Base-by-base conservation (phyloP, 2,329 filamentous ascomycete genomes). In the Exophiala oligosperma region DNA sequence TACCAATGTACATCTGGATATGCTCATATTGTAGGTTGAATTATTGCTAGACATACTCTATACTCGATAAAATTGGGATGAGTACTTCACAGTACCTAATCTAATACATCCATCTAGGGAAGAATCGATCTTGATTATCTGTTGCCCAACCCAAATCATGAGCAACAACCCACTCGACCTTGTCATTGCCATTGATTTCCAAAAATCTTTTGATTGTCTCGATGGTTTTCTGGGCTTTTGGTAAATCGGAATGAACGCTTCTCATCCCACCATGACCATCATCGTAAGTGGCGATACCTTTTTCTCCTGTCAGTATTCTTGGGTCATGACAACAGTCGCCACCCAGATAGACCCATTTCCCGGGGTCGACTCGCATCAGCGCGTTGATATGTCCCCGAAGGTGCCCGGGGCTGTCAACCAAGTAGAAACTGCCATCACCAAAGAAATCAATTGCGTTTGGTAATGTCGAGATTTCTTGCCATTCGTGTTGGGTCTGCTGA, bases 301-400 rank as follows among this genome's bases (percentile, higher is more conserved):
- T 61, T 58, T 70, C 67, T 1, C 65, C 61, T 2, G 55, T 61
- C 46, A 72, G 49, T 6, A 72, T 57, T 3, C 69, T 54, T 28
- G 56, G 41, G 49, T 71, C 65, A 61, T 71, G 70, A 44, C 67
- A 71, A 4, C 66, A 61, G 54, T 72, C 68, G 4, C 68, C 69
- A 5, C 63, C 68, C 3, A 72, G 63, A 51, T 69, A 68, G 1
- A 69, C 51, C 14, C 55, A 67, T 17, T 40, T 40, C 3, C 9
- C 37, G 4, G 37, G 37, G 4, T 17, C 4, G 57, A 52, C 59
- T 12, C 58, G 58, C 26, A 50, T 12, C 6, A 71, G 59, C 1
- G 70, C 47, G 46, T 71, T 72, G 29, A 69, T 64, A 54, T 71
- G 69, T 0, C 67, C 68, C 9, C 60, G 63, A 11, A 70, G 56